phyloP scores from a whole-genome alignment of 2,329 filamentous ascomycete species.

The Coccinonectria pachysandricola region DNA sequence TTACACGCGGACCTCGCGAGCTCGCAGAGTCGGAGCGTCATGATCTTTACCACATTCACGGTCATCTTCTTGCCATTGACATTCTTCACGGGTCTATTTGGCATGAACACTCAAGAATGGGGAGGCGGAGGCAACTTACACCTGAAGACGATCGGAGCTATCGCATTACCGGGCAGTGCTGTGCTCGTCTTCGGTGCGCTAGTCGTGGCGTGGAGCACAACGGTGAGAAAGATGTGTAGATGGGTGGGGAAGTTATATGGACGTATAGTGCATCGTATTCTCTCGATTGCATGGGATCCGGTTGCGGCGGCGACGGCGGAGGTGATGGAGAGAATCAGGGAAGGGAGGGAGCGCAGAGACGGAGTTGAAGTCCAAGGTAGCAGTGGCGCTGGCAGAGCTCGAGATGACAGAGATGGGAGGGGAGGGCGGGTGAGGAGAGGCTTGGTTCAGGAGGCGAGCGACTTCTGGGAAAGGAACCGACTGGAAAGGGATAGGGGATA shows the following conservation, averaged over 20 bases:
- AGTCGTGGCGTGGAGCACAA: slow-evolving; percentile 44
- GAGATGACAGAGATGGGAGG: slow-evolving; percentile 10
- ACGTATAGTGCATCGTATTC: slow-evolving; percentile 10
- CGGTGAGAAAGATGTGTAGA: slow-evolving; percentile 25
- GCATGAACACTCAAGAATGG: slow-evolving; percentile 56
- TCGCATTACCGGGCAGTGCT: slow-evolving; percentile 39
- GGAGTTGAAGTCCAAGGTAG: slow-evolving; percentile 4
- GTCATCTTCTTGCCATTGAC: slow-evolving; percentile 54
- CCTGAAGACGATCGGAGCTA: slow-evolving; percentile 34
- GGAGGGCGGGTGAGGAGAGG: slow-evolving; percentile 5
- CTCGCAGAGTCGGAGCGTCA: slow-evolving; percentile 50
- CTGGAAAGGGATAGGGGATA: slow-evolving; percentile 30
- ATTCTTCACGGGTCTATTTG: slow-evolving; percentile 56
- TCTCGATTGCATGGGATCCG: slow-evolving; percentile 15
- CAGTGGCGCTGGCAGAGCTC: too few relatives aligned
- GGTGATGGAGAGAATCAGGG: too few relatives aligned
- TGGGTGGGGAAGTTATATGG: slow-evolving; percentile 12
- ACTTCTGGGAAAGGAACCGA: slow-evolving; percentile 32
- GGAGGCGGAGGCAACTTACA: slow-evolving; percentile 35
- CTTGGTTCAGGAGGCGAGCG: slow-evolving; percentile 24
- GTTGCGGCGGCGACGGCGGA: slow-evolving; percentile 5
- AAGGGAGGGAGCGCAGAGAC: too few relatives aligned
- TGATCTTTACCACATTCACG: slow-evolving; percentile 56
- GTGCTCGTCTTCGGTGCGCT: slow-evolving; percentile 40
- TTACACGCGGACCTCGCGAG: slow-evolving; percentile 53